Evolutionary conservation across 805 yeast genomes (phyloP), one percentile per base, ranked within the genome.

Genomic region (Candida golubevii): DNA sequence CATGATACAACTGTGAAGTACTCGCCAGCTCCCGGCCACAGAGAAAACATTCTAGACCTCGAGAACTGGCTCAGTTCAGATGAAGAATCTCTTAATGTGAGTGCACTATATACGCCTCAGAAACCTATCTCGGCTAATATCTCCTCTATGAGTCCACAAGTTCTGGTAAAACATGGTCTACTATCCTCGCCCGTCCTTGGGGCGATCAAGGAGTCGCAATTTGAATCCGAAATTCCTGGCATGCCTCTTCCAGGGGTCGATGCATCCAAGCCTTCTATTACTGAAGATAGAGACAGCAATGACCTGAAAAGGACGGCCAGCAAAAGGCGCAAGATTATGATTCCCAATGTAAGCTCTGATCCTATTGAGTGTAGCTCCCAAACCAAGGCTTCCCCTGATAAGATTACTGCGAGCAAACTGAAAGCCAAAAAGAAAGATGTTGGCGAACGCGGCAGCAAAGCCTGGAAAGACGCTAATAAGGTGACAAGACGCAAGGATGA

Each of bases 401-500:
- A 32, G 14, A 42, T 36, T 50, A 39, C 26, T 39, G 18, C 30
- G 7, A 28, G 36, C 10, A 27, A 26, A 11, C 11, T 38, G 7
- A 42, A 34, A 40, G 7, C 33, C 15, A 41, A 34, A 31, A 37
- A 26, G 12, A 15, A 28, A 8, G 34, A 35, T 4, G 30, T n/a
- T 4, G 36, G 29, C n/a, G 53, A 47, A 7, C 42, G 42, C 8
- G 47, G 49, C 33, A 39, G 45, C 15, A 66, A 66, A 36, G 66
- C 67, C 23, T 53, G 71, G 39, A 58, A 56, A 6, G 65, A 60
- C 9, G 73, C 63, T 7, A 71, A 71, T 45, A 63, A 52, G 44
- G 62, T 58, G 4, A 59, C 59, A 3, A 59, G 80, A 40, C 61
- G 72, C 18, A 79, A 75, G 53, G 79, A 71, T 7, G 82, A 78